Evolutionary conservation across 2,329 filamentous ascomycete genomes (phyloP).

Genomic region (Xylaria digitata): DNA sequence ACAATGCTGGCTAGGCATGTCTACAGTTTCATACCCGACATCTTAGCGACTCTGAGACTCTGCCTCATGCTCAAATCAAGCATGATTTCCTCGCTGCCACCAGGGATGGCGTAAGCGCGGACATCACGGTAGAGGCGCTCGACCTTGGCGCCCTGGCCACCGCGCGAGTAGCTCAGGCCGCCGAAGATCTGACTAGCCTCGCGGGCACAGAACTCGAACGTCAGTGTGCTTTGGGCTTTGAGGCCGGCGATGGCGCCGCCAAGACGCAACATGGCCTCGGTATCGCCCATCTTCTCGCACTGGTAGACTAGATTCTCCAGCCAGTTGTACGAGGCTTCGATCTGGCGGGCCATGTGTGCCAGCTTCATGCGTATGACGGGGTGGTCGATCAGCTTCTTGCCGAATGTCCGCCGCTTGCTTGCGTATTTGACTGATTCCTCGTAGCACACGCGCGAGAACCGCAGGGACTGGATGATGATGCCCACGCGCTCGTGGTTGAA

Average conservation of each 20-base stretch:
- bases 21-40: conserved; percentile 94
- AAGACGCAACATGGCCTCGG: conserved; percentile 94
- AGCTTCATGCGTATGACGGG: conserved; percentile 98
- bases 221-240: conserved; percentile 93
- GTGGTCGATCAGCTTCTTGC: conserved; percentile 95
- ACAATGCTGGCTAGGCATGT: background rate
- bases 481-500: conserved; percentile 99
- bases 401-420: conserved; percentile 96
- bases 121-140: conserved; percentile 96
- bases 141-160: conserved; percentile 94
- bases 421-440: conserved; percentile 97
- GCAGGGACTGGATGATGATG: conserved; percentile 96
- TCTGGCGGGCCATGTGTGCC: conserved; percentile 97
- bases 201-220: conserved; percentile 96
- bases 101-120: conserved; percentile 94
- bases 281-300: conserved; percentile 91
- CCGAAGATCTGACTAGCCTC: conserved; percentile 99
- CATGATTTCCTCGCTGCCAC: conserved; percentile 98
- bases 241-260: conserved; percentile 93
- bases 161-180: conserved; percentile 89
- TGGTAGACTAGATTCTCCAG: conserved; percentile 95
- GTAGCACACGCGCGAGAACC: conserved; percentile 96
- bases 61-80: conserved; percentile 94
- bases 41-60: conserved; percentile 87
- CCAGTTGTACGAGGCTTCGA: conserved; percentile 97